These are phyloP conservation scores for Glaciozyma antarctica DNA, from an alignment of 768 basidiomycete species.

Conservation along the genomic window DNA sequence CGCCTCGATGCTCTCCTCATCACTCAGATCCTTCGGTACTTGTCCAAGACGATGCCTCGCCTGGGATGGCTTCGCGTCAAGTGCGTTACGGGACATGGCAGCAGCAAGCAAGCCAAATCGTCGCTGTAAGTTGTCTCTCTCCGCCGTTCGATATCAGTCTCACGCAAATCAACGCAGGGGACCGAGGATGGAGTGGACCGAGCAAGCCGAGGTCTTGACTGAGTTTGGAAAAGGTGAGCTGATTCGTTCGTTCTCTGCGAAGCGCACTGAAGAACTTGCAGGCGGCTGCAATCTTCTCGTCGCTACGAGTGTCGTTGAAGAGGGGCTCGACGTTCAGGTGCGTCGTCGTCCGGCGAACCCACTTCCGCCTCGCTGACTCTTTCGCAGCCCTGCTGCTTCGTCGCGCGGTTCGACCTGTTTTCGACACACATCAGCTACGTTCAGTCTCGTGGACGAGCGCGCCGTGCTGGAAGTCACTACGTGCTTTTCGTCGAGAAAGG, in stretches of 20 bases:
- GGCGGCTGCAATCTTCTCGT: slow-evolving; percentile 7
- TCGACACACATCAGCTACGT: slow-evolving; percentile 2
- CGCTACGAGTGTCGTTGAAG: slow-evolving; percentile 15
- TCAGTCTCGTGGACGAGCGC: slow-evolving; percentile 7
- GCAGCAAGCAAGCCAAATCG: not conserved
- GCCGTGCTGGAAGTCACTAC: slow-evolving; percentile 4
- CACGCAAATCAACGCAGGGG: no score
- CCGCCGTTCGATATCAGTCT: no score
- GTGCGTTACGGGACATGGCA: slow-evolving; percentile 17
- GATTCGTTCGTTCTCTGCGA: not conserved
- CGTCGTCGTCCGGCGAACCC: not conserved
- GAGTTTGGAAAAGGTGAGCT: not conserved
- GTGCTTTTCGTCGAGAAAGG: slow-evolving; percentile 9
- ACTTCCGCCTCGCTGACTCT: not conserved
- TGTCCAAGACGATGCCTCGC: not conserved
- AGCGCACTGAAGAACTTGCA: not conserved
- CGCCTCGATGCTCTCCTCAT: slow-evolving; percentile 9
- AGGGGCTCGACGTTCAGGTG: slow-evolving; percentile 17
- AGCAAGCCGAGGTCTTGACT: slow-evolving; percentile 3
- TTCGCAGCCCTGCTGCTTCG: slow-evolving; percentile 11
- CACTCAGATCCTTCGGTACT: slow-evolving; percentile 1
- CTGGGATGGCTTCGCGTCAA: slow-evolving; percentile 9
- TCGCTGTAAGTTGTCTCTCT: not conserved
- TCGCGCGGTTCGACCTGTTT: slow-evolving; percentile 11
- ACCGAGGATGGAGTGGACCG: slow-evolving; percentile 9